phyloP scores from a whole-genome alignment of 75 land plant genomes.

The Pseudotsuga menziesii region DNA sequence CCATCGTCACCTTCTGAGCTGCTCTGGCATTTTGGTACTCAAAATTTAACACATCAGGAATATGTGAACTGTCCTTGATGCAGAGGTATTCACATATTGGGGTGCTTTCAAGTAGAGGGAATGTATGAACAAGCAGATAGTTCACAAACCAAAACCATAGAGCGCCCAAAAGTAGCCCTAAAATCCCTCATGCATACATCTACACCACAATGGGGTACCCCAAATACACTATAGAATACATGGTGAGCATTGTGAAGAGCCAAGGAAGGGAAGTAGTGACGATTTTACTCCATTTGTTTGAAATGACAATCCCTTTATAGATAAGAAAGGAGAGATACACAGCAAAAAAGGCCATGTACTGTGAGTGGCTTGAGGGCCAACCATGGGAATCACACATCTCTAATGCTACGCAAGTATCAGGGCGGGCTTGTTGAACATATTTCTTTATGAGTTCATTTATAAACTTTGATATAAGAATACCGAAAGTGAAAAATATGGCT shows the following conservation, averaged over 20 bases:
- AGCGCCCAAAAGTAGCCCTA: conserved; percentile 60
- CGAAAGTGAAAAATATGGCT: conserved; percentile 74
- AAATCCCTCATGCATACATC: conserved; percentile 76
- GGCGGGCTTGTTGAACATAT: conserved; percentile 81
- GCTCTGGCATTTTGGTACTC: conserved; percentile 91
- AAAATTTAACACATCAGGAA: conserved; percentile 74
- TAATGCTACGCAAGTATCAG: conserved; percentile 68
- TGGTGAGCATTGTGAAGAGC: conserved; percentile 65
- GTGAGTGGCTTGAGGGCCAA: conserved; percentile 99
- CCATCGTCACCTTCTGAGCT: conserved; percentile 35
- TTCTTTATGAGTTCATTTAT: conserved; percentile 79
- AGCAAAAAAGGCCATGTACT: conserved; percentile 96
- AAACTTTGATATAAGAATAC: conserved; percentile 72
- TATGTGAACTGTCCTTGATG: conserved; percentile 86
- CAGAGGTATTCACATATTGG: conserved; percentile 55
- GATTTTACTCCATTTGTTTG: conserved; percentile 9
- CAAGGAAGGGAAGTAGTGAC: conserved; percentile 37
- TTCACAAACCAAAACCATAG: conserved; percentile 78
- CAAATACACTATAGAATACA: conserved; percentile 90
- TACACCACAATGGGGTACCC: conserved; percentile 85
- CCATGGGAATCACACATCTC: conserved; percentile 98
- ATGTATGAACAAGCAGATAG: conserved; percentile 30
- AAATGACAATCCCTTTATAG: conserved; percentile 19
- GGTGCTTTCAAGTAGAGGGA: conserved; percentile 71
- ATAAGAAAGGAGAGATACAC: conserved; percentile 54